phyloP scores from a whole-genome alignment of 225 moss, liverwort and hornwort species.

The Physcomitrium patens region DNA sequence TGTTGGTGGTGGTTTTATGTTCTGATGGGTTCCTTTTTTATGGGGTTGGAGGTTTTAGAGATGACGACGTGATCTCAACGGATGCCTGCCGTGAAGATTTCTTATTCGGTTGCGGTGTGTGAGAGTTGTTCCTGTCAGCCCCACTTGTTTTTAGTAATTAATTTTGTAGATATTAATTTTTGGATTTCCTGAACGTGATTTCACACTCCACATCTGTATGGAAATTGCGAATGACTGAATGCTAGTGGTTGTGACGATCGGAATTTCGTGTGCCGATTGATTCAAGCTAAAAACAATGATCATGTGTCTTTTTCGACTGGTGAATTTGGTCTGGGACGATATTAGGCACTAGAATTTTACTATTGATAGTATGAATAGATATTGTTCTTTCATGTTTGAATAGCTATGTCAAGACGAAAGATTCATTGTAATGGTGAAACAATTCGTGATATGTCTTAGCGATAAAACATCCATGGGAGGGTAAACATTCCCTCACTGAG shows the following conservation, averaged over 20 bases:
- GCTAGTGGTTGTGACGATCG: background rate
- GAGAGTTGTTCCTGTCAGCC: no score
- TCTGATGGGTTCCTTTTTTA: no score
- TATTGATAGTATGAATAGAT: background rate
- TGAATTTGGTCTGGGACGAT: no score
- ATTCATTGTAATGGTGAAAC: background rate
- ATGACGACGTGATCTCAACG: no score
- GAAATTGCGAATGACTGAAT: background rate
- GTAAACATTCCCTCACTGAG: background rate
- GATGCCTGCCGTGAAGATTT: no score
- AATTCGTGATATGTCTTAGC: background rate
- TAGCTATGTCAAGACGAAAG: slow-evolving; percentile 25
- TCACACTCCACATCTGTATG: slow-evolving; percentile 18
- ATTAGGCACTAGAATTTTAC: background rate
- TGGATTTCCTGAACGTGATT: background rate
- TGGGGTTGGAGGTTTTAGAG: no score
- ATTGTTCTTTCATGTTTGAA: background rate
- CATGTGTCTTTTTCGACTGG: no score
- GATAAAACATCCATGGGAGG: background rate
- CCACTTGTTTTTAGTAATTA: no score
- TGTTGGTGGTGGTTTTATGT: no score
- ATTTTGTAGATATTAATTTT: no score
- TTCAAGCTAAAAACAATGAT: no score
- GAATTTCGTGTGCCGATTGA: background rate
- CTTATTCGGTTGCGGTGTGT: no score